A percentile compares a stretch with the other conserved stretches of the same genome.
These are phyloP conservation scores for Suhomyces sp. DNA, from an alignment of 805 yeast genomes.

Conservation along the genomic window DNA sequence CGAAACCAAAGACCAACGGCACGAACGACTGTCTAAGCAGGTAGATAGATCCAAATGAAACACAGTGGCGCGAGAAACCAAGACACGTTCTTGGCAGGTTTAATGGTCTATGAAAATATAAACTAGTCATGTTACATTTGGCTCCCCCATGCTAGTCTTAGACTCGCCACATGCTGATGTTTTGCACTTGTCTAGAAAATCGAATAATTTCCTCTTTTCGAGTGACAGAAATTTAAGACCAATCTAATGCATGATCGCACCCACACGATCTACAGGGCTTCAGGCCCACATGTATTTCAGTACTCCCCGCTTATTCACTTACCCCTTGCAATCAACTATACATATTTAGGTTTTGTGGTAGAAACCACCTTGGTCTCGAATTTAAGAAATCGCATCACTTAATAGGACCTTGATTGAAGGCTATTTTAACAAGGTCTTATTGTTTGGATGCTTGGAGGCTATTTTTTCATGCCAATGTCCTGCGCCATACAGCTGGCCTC, in stretches of 20 bases:
- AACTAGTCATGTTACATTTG: not conserved
- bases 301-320: not conserved
- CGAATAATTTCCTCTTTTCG: not conserved
- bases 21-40: not conserved
- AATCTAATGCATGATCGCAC: not conserved
- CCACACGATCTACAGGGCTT: not conserved
- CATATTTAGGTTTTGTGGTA: not conserved
- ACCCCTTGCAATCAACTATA: not conserved
- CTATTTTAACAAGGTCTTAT: no score
- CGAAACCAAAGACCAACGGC: not conserved
- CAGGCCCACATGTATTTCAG: not conserved
- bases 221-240: not conserved
- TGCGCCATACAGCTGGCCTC: no score
- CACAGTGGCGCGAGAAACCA: not conserved
- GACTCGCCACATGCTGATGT: not conserved
- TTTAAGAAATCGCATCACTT: not conserved
- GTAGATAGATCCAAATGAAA: not conserved
- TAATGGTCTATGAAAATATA: not conserved
- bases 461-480: not conserved
- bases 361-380: not conserved
- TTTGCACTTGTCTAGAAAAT: not conserved
- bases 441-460: not conserved
- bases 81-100: not conserved
- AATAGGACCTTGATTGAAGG: no score
- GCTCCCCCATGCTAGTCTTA: not conserved